Evolutionary conservation across 2,329 filamentous ascomycete genomes (phyloP), one percentile per base, ranked within the genome.

Genomic region (Setomelanomma holmii): DNA sequence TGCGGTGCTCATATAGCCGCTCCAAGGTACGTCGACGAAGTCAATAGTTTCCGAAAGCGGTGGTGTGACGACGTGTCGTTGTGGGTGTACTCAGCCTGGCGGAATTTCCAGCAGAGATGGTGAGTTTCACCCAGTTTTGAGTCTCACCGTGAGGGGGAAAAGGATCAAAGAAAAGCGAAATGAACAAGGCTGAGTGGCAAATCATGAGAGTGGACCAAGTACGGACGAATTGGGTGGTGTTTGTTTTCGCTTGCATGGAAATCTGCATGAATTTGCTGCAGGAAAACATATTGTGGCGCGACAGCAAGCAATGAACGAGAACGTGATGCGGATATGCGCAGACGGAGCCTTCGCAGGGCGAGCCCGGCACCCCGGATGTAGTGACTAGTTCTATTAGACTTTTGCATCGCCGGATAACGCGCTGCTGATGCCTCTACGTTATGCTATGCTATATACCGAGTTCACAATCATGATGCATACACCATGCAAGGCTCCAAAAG

Each of bases 331-430:
- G 2, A 30, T 14, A 8, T 30, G 10, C 5, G 3, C 10, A 3
- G 10, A 14, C 27, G 14, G 40, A 21, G 6, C 7, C 23, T 30
- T 10, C 4, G 14, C 17, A 19, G 20, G 35, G 22, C 12, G 10
- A 14, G 21, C 21, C 23, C 33, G 12, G 5, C 16, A 23, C 36
- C 16, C 36, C n/a, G 44, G 23, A 23, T 33, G 33, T 17, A 14
- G 27, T 40, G 17, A 47, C 4, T 16, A 33, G 17, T 14, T 47
- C 35, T 47, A 47, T 41, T 41, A 23, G 38, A 36, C 40, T 47
- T 36, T 47, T 47, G 24, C 19, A 27, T 33, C 22, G 20, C 11
- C 24, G 21, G 12, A 22, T 21, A 12, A 21, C 34, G 17, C 38
- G 20, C 17, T 17, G 12, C 23, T 33, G 12, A 48, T 41, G 45